Conservation (phyloP, 2,329 filamentous ascomycete species). For the Hortaea sp. region DNA sequence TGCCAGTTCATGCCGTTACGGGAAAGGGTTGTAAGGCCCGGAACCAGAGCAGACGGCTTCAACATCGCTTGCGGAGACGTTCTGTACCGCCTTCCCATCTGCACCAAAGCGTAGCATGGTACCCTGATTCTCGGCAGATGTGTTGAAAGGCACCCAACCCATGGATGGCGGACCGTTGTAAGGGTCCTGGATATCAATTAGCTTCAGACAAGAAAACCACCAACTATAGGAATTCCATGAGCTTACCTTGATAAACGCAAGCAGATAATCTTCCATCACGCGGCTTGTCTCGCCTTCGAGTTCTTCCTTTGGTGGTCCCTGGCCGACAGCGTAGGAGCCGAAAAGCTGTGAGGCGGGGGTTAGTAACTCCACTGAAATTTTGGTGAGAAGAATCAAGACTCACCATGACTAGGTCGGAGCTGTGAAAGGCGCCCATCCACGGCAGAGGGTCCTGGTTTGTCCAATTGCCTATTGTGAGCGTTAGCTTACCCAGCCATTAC, state of each 20-base stretch:
- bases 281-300: conserved; percentile 23
- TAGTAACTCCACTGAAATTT: no score
- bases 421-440: no score
- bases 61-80: conserved; percentile 7
- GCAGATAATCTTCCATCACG: conserved; percentile 28
- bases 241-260: conserved; percentile 22
- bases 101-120: conserved; percentile 12
- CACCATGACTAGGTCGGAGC: conserved; percentile 22
- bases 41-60: conserved; percentile 10
- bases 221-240: no score
- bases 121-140: conserved; percentile 6
- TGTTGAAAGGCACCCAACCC: conserved; percentile 25
- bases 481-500: no score
- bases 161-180: conserved; percentile 12
- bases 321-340: conserved; percentile 24
- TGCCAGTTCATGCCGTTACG: neutral
- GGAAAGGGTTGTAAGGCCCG: conserved; percentile 3
- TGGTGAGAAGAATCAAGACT: no score
- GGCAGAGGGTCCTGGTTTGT: no score
- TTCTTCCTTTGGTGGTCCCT: conserved; percentile 9
- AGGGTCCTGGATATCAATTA: conserved; percentile 12
- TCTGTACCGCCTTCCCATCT: conserved; percentile 11
- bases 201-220: no score
- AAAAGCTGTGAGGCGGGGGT: conserved; percentile 14
- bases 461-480: no score